Conservation (phyloP, 495 filamentous ascomycete genomes). For the Mycothermus thermophilus region DNA sequence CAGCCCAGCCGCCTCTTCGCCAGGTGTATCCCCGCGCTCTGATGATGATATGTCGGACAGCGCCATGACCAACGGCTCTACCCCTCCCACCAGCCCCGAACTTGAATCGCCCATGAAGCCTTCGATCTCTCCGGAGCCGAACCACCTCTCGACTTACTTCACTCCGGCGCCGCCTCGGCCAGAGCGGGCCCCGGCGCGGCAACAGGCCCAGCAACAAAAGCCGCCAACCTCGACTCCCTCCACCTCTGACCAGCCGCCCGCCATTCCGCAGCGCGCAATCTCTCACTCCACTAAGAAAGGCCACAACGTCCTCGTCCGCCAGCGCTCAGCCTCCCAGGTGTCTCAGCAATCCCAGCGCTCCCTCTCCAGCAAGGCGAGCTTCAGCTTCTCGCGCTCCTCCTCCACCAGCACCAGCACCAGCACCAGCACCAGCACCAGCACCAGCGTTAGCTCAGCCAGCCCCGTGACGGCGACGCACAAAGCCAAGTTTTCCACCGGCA, state of each 20-base stretch:
- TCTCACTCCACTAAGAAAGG: constrained; percentile 65
- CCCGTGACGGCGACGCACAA: no score
- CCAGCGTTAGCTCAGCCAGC: no score
- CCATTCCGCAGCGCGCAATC: constrained; percentile 58
- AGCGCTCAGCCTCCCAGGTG: constrained; percentile 44
- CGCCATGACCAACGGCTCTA: constrained; percentile 42
- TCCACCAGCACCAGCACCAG: constrained; percentile 35
- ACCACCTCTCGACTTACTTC: constrained; percentile 76
- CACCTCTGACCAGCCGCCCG: constrained; percentile 36
- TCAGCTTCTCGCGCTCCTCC: constrained; percentile 33
- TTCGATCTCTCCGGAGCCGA: constrained; percentile 48
- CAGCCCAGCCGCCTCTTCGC: constrained; percentile 40
- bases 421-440: constrained; percentile 19
- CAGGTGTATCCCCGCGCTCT: constrained; percentile 41
- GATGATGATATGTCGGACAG: constrained; percentile 45
- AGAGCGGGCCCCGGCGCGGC: not conserved
- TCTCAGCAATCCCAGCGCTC: constrained; percentile 32
- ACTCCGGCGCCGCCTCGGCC: constrained; percentile 6
- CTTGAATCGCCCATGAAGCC: constrained; percentile 48
- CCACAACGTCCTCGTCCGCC: constrained; percentile 40
- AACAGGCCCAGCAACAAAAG: no score
- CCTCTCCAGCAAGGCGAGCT: constrained; percentile 32
- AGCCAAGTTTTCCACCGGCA: constrained; percentile 12
- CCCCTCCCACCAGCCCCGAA: constrained; percentile 59
- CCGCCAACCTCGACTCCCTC: constrained; percentile 21